Conservation (phyloP, 2,329 filamentous ascomycete species). For the Domatiomyces globalis region DNA sequence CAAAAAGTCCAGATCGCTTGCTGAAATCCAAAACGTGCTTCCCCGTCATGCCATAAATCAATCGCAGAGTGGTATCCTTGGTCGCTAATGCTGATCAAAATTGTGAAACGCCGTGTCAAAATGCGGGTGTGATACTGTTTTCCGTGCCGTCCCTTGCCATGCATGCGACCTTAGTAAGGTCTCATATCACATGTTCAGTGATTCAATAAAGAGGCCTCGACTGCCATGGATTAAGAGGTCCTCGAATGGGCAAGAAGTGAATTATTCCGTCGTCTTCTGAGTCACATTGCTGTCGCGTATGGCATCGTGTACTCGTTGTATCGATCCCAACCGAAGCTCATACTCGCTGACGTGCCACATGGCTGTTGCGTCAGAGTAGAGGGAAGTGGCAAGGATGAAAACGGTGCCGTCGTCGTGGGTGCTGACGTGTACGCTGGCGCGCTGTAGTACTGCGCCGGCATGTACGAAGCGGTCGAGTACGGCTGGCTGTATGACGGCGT, state of each 20-base stretch:
- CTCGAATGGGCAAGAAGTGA: not conserved
- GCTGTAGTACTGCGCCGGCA: slow-evolving; percentile 55
- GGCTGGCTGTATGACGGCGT: slow-evolving; percentile 68
- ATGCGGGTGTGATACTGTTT: slow-evolving; percentile 9
- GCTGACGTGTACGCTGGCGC: slow-evolving; percentile 60
- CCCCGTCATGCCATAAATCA: slow-evolving; percentile 25
- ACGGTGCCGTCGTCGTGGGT: slow-evolving; percentile 21
- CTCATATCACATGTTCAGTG: slow-evolving; percentile 21
- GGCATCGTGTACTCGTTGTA: slow-evolving; percentile 66
- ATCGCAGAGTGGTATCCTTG: slow-evolving; percentile 32
- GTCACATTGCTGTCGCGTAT: slow-evolving; percentile 68
- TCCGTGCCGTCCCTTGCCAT: not conserved
- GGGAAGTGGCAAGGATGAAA: slow-evolving; percentile 65
- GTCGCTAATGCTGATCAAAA: slow-evolving; percentile 22
- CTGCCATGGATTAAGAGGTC: slow-evolving; percentile 3
- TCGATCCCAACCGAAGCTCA: slow-evolving; percentile 74
- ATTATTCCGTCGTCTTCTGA: not conserved
- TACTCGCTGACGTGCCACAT: slow-evolving; percentile 66
- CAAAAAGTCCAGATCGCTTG: slow-evolving; percentile 36
- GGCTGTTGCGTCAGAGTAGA: slow-evolving; percentile 71
- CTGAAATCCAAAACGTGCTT: slow-evolving; percentile 31
- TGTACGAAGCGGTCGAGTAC: slow-evolving; percentile 54
- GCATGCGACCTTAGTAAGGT: not conserved
- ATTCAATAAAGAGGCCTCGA: slow-evolving; percentile 26
- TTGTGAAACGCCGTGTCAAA: slow-evolving; percentile 6